Base-by-base conservation (phyloP, 2,329 filamentous ascomycete species). In the Trichoderma endophyticum region DNA sequence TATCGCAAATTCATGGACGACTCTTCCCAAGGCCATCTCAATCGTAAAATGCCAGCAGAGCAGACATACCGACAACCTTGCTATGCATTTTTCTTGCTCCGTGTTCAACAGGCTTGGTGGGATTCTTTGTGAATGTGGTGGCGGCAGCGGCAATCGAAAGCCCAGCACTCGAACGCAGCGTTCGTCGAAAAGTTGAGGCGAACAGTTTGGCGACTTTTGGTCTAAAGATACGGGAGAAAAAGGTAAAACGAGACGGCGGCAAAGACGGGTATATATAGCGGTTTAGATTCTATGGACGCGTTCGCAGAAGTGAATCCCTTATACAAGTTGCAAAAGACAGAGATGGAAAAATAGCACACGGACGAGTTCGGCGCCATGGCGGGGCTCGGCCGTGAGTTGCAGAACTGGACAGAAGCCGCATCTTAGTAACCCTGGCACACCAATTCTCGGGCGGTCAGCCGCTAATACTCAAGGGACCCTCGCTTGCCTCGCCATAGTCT, bases 61-160 rank as follows among this genome's bases (percentile, higher is more conserved):
- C 8, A 56, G 48, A 92, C 90, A 81, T 87, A 93, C 91, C 94
- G 80, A 98, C 93, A 79, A 98, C 91, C 84, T 95, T 96, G 85
- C 89, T 93, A 84, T 98, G 96, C 92, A 97, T 97, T 80, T 88
- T 94, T 81, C 84, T 85, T 59, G 81, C 82, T 72, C 81, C 78
- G 70, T 84, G 74, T 48, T 83, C 78, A 62, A 77, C 78, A 8
- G 79, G 76, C 77, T 67, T 72, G 24, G 63, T 18, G 6, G 70
- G 48, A 3, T 69, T 85, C 73, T 83, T 84, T 73, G 89, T 90
- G 76, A 92, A 85, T 73, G 91, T 88, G 74, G 86, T 81, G 68
- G 93, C 86, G 54, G 90, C 87, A 74, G 91, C 87, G 62, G 92
- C 92, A 80, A 93, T 87, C 75, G 93, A 89, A 75, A 95, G 88